phyloP scores from a whole-genome alignment of 192 early-diverging fungal species.

The Geranomyces michiganensis region DNA sequence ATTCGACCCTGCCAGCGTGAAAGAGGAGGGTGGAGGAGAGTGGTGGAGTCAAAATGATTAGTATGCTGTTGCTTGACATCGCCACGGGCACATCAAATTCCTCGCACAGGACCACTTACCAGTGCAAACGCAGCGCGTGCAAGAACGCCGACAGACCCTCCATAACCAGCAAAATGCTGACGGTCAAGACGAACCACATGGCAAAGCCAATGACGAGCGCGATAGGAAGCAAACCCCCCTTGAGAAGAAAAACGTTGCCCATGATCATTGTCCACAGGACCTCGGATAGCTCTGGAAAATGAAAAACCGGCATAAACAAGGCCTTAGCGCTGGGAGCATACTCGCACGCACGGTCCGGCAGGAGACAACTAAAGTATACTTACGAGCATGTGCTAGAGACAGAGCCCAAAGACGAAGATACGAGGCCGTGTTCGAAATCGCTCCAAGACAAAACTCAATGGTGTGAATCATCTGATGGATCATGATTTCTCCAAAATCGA shows the following conservation, averaged over 20 bases:
- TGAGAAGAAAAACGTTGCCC: constrained; percentile 52
- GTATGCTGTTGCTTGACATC: too few species aligned
- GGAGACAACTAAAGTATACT: constrained; percentile 34
- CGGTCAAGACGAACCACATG: constrained; percentile 87
- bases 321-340: too few species aligned
- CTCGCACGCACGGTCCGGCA: too few species aligned
- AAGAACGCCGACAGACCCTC: constrained; percentile 87
- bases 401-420: constrained; percentile 99
- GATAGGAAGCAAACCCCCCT: constrained; percentile 59
- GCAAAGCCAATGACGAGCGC: constrained; percentile 78
- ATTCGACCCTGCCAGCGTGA: constrained; percentile 74
- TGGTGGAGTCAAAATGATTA: constrained; percentile 1
- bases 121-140: constrained; percentile 91
- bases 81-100: neutral
- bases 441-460: constrained; percentile 95
- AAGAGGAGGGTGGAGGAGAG: neutral
- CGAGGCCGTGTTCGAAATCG: constrained; percentile 98
- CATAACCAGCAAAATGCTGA: constrained; percentile 79
- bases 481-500: constrained; percentile 96
- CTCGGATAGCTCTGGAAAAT: constrained; percentile 85
- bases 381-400: constrained; percentile 94
- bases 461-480: constrained; percentile 98
- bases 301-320: too few species aligned
- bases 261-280: constrained; percentile 96
- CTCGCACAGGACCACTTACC: constrained; percentile 42